Evolutionary conservation across 345 rosid species (phyloP), one percentile per base, ranked within the genome.

Genomic region (Laguncularia racemosa): DNA sequence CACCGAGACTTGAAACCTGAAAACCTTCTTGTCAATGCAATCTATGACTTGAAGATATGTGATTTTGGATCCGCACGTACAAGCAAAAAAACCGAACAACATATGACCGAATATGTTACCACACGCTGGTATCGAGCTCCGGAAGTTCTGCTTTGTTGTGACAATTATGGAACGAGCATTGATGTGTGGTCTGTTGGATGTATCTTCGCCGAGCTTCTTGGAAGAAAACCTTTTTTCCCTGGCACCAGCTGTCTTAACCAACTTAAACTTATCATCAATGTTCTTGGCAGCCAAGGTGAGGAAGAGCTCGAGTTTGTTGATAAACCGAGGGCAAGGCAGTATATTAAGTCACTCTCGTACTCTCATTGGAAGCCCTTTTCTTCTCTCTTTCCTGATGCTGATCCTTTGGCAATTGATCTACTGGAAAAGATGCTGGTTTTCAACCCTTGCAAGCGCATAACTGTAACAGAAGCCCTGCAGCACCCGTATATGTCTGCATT

Each of bases 71-170:
- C 87, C 56, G 95, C 95, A 8, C 81, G 97, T 49, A 78, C 88
- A 6, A 87, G 88, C 76, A 90, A 66, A 69, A 80, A 80, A 44
- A 76, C 76, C 68, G 87, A 71, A 64, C 88, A 83, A 57, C 84
- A 86, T 80, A 90, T 86, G 97, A 89, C 97, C 2, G 95, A 89
- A 67, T 89, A 89, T 56, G 96, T 89, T 17, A 95, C 86, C 26
- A 86, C 95, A 57, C 92, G 92, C 56, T 89, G 97, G 97, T 86
- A 89, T 69, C 70, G 95, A 33, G 95, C 92, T 33, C 95, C 95
- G 0, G 95, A 89, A 71, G 95, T 89, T 48, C 95, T 89, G 44
- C 85, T 90, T 45, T 79, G 92, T 68, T 90, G 97, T 17, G 97
- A 87, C 71, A 81, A 83, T 73, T 87, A 90, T 17, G 85, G 90